Percentiles rank a stretch among this genome's conserved stretches.
Evolutionary conservation across 2,329 filamentous ascomycete species (phyloP).

Genomic region (Penicillium sp.): DNA sequence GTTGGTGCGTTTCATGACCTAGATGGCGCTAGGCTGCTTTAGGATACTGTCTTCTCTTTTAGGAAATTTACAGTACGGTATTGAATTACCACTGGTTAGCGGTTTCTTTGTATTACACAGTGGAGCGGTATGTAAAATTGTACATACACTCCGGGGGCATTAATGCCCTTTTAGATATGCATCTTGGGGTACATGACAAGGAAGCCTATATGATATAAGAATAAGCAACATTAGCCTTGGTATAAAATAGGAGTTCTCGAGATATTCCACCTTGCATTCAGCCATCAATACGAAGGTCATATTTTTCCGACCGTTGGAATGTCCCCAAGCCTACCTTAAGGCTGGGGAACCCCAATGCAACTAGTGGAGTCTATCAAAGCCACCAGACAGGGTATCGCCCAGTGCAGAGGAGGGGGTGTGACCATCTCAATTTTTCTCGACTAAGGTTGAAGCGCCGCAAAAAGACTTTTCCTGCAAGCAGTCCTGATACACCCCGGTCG

Average conservation of each 20-base stretch:
- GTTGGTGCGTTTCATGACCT: constrained; percentile 4
- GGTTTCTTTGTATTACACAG: constrained; percentile 9
- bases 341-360: constrained; percentile 10
- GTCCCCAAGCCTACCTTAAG: neutral
- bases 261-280: neutral
- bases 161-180: neutral
- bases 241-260: neutral
- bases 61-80: neutral
- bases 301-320: constrained; percentile 7
- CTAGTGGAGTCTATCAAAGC: constrained; percentile 18
- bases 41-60: neutral
- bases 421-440: constrained; percentile 3
- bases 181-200: neutral
- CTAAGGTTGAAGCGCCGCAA: constrained; percentile 4
- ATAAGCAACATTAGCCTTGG: neutral
- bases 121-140: constrained; percentile 2
- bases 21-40: constrained; percentile 4
- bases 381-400: constrained; percentile 11
- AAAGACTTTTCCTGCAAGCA: constrained; percentile 2
- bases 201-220: neutral
- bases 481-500: neutral
- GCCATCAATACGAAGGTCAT: neutral
- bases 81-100: constrained; percentile 4
- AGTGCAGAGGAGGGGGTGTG: constrained; percentile 6
- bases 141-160: neutral